Evolutionary conservation across 495 filamentous ascomycete species (phyloP), one percentile per base, ranked within the genome.

Genomic region (Poronia punctata): DNA sequence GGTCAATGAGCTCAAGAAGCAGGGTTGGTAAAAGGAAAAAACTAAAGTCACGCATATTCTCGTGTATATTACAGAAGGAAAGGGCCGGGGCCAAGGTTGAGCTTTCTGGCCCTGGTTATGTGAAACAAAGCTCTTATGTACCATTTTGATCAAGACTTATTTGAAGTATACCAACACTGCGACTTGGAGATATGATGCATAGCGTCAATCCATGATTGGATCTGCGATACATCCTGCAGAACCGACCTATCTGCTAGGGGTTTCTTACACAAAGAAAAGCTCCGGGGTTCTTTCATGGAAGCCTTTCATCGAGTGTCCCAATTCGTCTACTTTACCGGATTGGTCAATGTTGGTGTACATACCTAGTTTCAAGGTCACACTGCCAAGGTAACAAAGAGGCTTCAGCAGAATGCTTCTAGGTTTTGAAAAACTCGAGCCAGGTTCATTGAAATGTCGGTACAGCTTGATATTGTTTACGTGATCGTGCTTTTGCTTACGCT

Each of bases 21-120:
- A 86, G 60, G 86, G 85, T 9, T 85, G 86, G 84, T 90, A 67
- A 45, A 39, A n/a, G n/a, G n/a, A n/a, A n/a, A 28, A 40, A 14
- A 35, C 34, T 16, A 16, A 3, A 12, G 25, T 36, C 29, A n/a
- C n/a, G n/a, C n/a, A n/a, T n/a, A n/a, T n/a, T 35, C 17, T 15
- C 33, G 25, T 50, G 40, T 53, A 50, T 35, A 33, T 23, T 48
- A 43, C 25, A 25, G n/a, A n/a, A n/a, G n/a, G n/a, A n/a, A n/a
- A n/a, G n/a, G n/a, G n/a, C n/a, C n/a, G n/a, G n/a, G n/a, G 28
- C 20, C 29, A 30, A n/a, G 38, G 30, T 35, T 12, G 21, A 24
- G 27, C 14, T 3, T 14, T 39, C 10, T 24, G 21, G 31, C 14
- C 20, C 21, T 31, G 25, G 11, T 25, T 31, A 17, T 51, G 33